Percentiles rank a stretch among this genome's conserved stretches.
These are phyloP conservation scores for Lepidium sativum DNA, from an alignment of 345 rosid genomes.

Conservation along the genomic window DNA sequence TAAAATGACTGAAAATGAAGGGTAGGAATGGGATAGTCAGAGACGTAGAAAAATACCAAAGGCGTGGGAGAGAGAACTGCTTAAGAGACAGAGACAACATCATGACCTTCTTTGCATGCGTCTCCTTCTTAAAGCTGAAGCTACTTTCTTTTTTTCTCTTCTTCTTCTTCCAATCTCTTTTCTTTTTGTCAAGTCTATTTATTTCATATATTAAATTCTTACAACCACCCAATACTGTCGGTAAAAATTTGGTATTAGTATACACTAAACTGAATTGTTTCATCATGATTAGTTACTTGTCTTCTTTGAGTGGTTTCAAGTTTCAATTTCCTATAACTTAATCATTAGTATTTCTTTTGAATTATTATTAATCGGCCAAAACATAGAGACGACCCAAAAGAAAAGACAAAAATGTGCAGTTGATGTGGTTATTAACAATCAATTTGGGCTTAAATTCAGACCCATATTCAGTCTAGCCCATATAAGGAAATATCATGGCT, in stretches of 20 bases:
- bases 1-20: background rate
- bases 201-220: background rate
- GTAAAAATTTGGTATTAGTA: background rate
- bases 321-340: background rate
- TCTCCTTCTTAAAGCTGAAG: conserved; percentile 53
- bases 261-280: background rate
- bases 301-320: conserved; percentile 2
- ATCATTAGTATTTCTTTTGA: background rate
- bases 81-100: conserved; percentile 68
- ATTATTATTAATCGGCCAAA: background rate
- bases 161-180: background rate
- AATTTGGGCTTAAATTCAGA: background rate
- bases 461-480: conserved; percentile 2
- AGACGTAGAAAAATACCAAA: conserved; percentile 38
- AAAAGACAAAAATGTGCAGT: background rate
- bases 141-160: background rate
- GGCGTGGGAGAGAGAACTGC: conserved; percentile 41
- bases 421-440: background rate
- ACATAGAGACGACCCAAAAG: no score
- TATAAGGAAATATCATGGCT: background rate
- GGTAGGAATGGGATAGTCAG: conserved; percentile 26
- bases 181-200: conserved; percentile 1
- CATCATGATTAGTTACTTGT: conserved; percentile 15
- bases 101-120: conserved; percentile 83
- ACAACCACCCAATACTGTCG: background rate